These are phyloP conservation scores for Drosera capensis DNA, from an alignment of 148 eudicot genomes.

Conservation along the genomic window DNA sequence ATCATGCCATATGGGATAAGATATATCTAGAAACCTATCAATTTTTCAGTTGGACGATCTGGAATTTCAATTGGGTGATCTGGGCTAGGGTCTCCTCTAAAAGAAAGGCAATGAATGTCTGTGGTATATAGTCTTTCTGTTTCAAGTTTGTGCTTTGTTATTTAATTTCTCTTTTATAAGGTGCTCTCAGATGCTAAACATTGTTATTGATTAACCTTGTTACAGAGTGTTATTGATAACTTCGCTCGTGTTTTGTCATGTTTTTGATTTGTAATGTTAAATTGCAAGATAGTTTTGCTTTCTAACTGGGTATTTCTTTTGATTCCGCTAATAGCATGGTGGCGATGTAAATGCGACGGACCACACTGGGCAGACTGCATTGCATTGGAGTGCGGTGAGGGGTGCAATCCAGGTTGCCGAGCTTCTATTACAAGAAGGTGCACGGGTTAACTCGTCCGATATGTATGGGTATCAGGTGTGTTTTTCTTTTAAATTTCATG, in stretches of 20 bases:
- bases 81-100: too few relatives aligned
- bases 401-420: conserved; percentile 93
- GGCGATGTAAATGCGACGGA: conserved; percentile 84
- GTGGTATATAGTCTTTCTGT: too few relatives aligned
- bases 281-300: not conserved
- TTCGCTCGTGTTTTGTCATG: not conserved
- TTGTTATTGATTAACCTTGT: too few relatives aligned
- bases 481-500: not conserved
- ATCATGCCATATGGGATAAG: too few relatives aligned
- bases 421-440: conserved; percentile 90
- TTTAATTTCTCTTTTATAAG: too few relatives aligned
- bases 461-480: conserved; percentile 93
- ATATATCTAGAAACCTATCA: too few relatives aligned
- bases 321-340: conserved; percentile 46
- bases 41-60: too few relatives aligned
- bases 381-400: conserved; percentile 96
- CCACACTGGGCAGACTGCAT: conserved; percentile 95
- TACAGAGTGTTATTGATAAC: too few relatives aligned
- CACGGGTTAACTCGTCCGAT: conserved; percentile 63
- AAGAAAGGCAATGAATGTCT: too few relatives aligned
- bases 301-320: not conserved
- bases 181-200: too few relatives aligned
- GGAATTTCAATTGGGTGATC: too few relatives aligned
- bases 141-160: too few relatives aligned
- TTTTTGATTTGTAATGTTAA: not conserved